Evolutionary conservation across 306 rosid species (phyloP), one percentile per base, ranked within the genome.

Genomic region (Elaeagnus macrophylla): DNA sequence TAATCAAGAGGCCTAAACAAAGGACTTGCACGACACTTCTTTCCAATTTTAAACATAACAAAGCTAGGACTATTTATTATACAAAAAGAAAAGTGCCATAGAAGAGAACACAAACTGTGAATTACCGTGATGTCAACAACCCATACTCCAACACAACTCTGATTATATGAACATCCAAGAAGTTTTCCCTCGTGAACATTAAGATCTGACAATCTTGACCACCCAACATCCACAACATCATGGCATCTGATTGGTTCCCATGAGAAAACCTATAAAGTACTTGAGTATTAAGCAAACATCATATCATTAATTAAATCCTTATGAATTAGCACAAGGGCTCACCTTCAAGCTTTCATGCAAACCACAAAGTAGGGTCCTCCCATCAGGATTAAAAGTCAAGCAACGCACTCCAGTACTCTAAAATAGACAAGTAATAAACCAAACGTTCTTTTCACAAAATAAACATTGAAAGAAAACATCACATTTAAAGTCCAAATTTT

Each of bases 111-210:
- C 37, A 51, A 43, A 56, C 20, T 10, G 64, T 69, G 62, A 60
- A 47, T 47, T 87, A 91, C 99, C 96, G 87, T 68, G 66, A 87
- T 91, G 75, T 91, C 99, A 39, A 91, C 99, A 62, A 91, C 99
- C 99, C 99, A 91, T 63, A 91, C 96, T 68, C 99, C 99, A 56
- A 91, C 99, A 65, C 99, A 91, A 60, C 89, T 91, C 73, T 91
- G 99, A 79, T 91, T 87, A 79, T 70, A 84, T 35, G 99, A 91
- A 77, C 99, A 87, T 59, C 99, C 99, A 69, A 91, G 95, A 75
- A 91, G 99, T 59, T 91, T 91, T 58, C 96, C 99, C 67, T 91
- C 99, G 14, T 91, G 99, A 77, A 91, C 88, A 75, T 79, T 91
- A 64, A 91, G 96, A 82, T 91, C 99, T 17, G 96, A 87, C 71